Conservation (phyloP, 202 grass and related monocot genomes). For the Elaeis oleifera region DNA sequence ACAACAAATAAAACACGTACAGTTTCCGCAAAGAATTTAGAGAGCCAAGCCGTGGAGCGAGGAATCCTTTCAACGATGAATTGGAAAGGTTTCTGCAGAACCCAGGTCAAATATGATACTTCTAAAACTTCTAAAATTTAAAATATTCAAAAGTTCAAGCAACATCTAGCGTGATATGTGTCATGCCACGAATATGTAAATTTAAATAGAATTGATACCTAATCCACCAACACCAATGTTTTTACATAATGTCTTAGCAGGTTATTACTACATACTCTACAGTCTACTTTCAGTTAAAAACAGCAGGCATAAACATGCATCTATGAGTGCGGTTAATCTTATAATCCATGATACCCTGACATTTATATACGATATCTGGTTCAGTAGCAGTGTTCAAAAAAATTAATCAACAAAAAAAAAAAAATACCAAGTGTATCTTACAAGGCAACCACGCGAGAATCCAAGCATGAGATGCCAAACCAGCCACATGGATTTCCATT, state of each 20-base stretch:
- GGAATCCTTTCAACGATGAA: conserved; percentile 69
- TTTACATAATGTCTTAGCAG: no score
- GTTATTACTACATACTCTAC: no score
- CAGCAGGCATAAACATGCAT: no score
- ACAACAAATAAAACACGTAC: conserved; percentile 27
- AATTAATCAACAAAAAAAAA: not conserved
- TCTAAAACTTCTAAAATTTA: not conserved
- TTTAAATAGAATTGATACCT: no score
- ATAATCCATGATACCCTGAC: no score
- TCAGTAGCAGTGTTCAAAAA: no score
- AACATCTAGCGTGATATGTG: not conserved
- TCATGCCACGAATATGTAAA: no score
- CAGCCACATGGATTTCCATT: conserved; percentile 51
- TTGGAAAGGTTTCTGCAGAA: conserved; percentile 55
- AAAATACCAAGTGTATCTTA: conserved; percentile 28
- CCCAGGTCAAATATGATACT: not conserved
- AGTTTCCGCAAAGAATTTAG: conserved; percentile 56
- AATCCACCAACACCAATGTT: no score
- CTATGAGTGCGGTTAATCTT: no score
- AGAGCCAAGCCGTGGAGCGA: conserved; percentile 51
- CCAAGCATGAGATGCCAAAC: conserved; percentile 54
- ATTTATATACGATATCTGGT: no score
- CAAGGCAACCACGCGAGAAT: conserved; percentile 49
- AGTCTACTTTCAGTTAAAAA: no score
- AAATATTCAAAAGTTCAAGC: not conserved